Evolutionary conservation across 345 rosid genomes (phyloP), one percentile per base, ranked within the genome.

Genomic region (Moricandia arvensis): DNA sequence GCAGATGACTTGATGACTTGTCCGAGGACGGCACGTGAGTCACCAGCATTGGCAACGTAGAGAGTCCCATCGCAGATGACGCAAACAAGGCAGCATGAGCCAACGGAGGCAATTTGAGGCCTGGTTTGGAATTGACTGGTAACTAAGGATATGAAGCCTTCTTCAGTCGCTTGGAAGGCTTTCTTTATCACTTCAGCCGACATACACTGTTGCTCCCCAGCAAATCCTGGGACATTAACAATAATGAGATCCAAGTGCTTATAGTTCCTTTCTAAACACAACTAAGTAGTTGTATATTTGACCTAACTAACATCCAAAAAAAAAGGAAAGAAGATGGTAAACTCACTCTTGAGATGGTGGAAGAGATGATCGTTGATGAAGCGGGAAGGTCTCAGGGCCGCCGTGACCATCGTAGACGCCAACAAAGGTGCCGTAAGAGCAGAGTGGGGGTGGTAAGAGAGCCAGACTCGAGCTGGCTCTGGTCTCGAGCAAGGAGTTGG

Each of bases 361-460:
- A 91, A 91, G 80, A 91, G 86, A 71, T 89, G 90, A 69, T 88
- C 87, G 58, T 84, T 89, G 82, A 91, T 73, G 77, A 82, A 91
- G 43, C 96, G 90, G 0, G 97, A 85, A 1, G 96, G 97, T 87
- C 87, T 91, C 97, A 66, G 97, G 97, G 8, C 96, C 97, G 7
- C 96, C 97, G 69, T 91, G 96, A 4, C 97, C 97, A 71, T 91
- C 97, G 64, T 91, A 91, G 66, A 91, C 80, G 59, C 97, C 97
- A 72, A 91, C 86, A 84, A 91, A 91, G 69, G 97, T 91, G 71
- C 97, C 97, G 63, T 31, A 87, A n/a, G 93, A 41, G 87, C 91
- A 26, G 86, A 86, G 67, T 83, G 85, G 11, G 73, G 17, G 82
- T 60, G 76, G 87, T 83, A 80, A 91, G 84, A 68, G 83, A 74